A percentile compares a stretch with the other conserved stretches of the same genome.
These are phyloP conservation scores for Syncephalis plumigaleata DNA, from an alignment of 371 early-diverging fungal genomes.

Conservation along the genomic window DNA sequence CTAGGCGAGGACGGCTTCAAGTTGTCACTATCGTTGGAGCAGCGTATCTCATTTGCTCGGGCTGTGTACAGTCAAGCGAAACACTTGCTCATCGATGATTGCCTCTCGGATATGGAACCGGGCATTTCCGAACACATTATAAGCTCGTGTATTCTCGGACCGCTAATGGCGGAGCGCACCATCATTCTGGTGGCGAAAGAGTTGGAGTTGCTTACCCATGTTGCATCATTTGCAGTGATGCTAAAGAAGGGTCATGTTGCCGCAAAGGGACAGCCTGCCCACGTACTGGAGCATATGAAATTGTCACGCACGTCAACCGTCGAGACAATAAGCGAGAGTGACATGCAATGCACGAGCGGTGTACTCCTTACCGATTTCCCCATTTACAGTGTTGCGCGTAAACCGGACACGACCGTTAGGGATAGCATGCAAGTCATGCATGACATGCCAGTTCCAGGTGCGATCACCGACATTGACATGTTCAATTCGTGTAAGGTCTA, in stretches of 20 bases:
- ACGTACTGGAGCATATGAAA: slow-evolving; percentile 12
- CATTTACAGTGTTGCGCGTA: too few species aligned
- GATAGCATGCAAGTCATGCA: too few species aligned
- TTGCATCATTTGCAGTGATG: slow-evolving; percentile 39
- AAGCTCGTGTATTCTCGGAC: slow-evolving; percentile 42
- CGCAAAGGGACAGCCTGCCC: slow-evolving; percentile 17
- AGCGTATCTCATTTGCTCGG: slow-evolving; percentile 64
- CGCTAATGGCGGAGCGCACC: slow-evolving; percentile 57
- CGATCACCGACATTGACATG: too few species aligned
- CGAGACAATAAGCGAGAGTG: too few species aligned
- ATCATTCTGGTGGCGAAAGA: slow-evolving; percentile 80
- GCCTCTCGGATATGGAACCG: slow-evolving; percentile 63
- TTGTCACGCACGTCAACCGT: too few species aligned
- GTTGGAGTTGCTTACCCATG: slow-evolving; percentile 49
- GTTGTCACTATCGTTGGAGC: slow-evolving; percentile 57
- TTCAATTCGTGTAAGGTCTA: too few species aligned
- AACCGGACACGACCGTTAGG: too few species aligned
- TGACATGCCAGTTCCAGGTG: too few species aligned
- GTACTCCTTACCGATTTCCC: too few species aligned
- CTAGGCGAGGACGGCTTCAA: slow-evolving; percentile 79
- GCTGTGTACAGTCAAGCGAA: slow-evolving; percentile 65
- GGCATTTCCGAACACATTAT: slow-evolving; percentile 78
- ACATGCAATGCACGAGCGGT: too few species aligned
- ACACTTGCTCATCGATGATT: slow-evolving; percentile 63
- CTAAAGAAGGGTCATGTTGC: slow-evolving; percentile 32